Evolutionary conservation across 768 basidiomycete species (phyloP).

Genomic region (Boletus barrowsii): DNA sequence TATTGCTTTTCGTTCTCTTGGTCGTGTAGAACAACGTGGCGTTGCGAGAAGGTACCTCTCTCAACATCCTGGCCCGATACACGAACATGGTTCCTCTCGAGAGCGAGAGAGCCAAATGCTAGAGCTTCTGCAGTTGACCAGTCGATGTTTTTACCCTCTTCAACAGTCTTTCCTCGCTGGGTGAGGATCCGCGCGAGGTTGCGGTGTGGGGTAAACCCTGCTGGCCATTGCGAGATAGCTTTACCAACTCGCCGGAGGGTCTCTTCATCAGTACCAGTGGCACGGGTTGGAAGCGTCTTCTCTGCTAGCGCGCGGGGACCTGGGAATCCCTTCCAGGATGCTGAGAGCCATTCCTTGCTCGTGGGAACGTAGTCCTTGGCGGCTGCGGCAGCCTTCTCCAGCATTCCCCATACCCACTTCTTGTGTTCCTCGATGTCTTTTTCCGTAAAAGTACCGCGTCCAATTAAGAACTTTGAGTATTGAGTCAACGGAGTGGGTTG

Average conservation of each 20-base stretch:
- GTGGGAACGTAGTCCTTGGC: conserved; percentile 95
- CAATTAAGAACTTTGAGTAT: conserved; percentile 88
- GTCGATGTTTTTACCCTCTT: conserved; percentile 90
- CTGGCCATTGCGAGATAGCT: conserved; percentile 81
- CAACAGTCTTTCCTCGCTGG: conserved; percentile 84
- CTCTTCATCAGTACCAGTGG: conserved; percentile 77
- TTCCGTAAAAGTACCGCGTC: conserved; percentile 91
- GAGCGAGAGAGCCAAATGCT: conserved; percentile 88
- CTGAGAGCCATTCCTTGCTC: conserved; percentile 95
- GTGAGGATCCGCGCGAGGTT: conserved; percentile 92
- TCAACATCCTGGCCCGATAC: conserved; percentile 98
- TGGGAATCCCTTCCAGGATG: conserved; percentile 98
- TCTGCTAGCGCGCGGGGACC: conserved; percentile 95
- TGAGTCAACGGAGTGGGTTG: conserved; percentile 89
- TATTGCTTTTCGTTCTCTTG: conserved; percentile 91
- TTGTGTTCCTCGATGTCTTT: conserved; percentile 98
- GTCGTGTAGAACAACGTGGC: conserved; percentile 96
- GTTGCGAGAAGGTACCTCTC: conserved; percentile 97
- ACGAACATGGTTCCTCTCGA: conserved; percentile 92
- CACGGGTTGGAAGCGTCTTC: conserved; percentile 82
- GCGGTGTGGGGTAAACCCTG: conserved; percentile 82
- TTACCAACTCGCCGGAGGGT: conserved; percentile 82
- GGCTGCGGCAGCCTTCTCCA: conserved; percentile 92
- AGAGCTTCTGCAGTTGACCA: conserved; percentile 99
- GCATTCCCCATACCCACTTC: conserved; percentile 99